Evolutionary conservation across 1,284 basidiomycete species (phyloP), one percentile per base, ranked within the genome.

Genomic region (Pseudozyma sp.): DNA sequence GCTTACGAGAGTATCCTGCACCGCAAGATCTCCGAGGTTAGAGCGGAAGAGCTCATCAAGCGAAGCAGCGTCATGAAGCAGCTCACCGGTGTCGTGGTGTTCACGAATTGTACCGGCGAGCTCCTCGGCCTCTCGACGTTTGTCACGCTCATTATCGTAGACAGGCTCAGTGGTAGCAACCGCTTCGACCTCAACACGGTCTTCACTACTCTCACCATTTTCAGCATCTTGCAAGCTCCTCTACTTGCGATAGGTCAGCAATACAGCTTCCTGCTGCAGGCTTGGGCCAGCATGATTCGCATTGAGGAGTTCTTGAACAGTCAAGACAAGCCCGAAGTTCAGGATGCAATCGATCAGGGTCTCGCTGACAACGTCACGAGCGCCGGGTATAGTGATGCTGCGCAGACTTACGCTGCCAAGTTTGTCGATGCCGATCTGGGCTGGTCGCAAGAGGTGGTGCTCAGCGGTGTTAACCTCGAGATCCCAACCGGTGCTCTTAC

Each of bases 131-230:
- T 76, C 19, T n/a, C 54, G 24, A 68, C 73, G 34, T 72, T 82
- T 54, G 29, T 75, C 34, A 61, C 71, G 1, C 54, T 82, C 42
- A 57, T 67, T 53, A 29, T 78, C 24, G 73, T 76, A 33, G 73
- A 73, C 50, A 43, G 24, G 46, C 30, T 73, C 34, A 63, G 56
- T 29, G 69, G 59, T 10, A 59, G 69, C 6, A 57, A 65, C 11
- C 67, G 68, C 13, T 79, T 81, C 57, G 63, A 63, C 29, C 66
- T 78, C 29, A 72, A 71, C 53, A 75, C 63, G 7, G 54, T 82
- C 46, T 71, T 82, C 55, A 82, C 81, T 0, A 75, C 75, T 4
- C 67, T 81, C 9, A 79, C 77, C 17, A 62, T 78, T 16, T 50
- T 82, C 24, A 39, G 19, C 17, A 62, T 82, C 16, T 43, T 82